A percentile compares a stretch with the other conserved stretches of the same genome.
Evolutionary conservation across 78 protist genomes (phyloP).

Genomic region (Chrysochromulina parva): DNA sequence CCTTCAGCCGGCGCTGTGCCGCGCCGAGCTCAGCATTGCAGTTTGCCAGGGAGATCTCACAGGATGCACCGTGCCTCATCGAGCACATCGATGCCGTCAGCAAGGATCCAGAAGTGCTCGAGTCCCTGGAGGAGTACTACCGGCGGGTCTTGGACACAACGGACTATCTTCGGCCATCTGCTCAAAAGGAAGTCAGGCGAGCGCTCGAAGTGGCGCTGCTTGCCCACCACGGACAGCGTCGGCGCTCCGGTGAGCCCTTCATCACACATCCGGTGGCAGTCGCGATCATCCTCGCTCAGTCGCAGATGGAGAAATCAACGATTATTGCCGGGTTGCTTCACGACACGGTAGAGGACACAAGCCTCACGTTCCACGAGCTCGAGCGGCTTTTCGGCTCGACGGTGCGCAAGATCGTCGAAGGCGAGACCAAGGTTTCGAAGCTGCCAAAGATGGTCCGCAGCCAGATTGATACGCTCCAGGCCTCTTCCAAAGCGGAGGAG

Average conservation of each 20-base stretch:
- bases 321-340: slow-evolving; percentile 21
- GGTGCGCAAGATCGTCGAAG: slow-evolving; percentile 14
- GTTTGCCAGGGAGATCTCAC: too few species aligned
- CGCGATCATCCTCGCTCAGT: not conserved
- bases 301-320: not conserved
- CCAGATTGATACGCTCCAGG: not conserved
- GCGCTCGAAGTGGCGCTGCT: not conserved
- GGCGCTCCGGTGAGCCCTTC: slow-evolving; percentile 25
- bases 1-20: too few species aligned
- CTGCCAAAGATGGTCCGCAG: not conserved
- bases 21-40: too few species aligned
- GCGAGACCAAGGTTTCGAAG: slow-evolving; percentile 37
- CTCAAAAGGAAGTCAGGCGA: not conserved
- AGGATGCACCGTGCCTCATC: too few species aligned
- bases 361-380: not conserved
- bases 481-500: not conserved
- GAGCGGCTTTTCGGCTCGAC: not conserved
- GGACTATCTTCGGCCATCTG: not conserved
- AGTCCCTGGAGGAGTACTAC: not conserved
- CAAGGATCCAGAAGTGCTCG: not conserved
- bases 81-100: too few species aligned
- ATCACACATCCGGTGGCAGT: slow-evolving; percentile 32
- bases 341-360: slow-evolving; percentile 33
- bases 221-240: slow-evolving; percentile 5
- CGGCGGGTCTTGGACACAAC: not conserved